Base-by-base conservation (phyloP, 1,284 basidiomycete species). In the Vanrija sp. region DNA sequence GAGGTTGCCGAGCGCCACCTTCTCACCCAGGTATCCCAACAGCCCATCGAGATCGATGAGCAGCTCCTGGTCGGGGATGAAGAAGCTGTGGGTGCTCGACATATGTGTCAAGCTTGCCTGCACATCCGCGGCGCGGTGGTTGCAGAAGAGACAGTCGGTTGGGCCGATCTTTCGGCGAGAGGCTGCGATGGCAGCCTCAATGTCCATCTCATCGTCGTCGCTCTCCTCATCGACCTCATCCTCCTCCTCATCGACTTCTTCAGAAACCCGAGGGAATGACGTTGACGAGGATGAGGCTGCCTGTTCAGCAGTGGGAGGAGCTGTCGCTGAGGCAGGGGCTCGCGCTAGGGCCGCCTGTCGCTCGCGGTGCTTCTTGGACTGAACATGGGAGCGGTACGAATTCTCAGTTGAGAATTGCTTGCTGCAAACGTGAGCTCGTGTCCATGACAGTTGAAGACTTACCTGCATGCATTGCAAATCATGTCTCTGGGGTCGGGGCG, bases 1-100 rank as follows among this genome's bases (percentile, higher is more conserved):
- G 10, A 94, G 81, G 76, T 98, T 96, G 16, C 87, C 91, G 16
- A 96, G 84, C 0, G 88, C 86, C 39, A 98, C 85, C 77, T 97
- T 97, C 77, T 98, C 92, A 4, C 90, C 91, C 7, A 99, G 83
- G 73, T 96, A 93, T 2, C 79, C 77, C 52, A 98, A 77, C 27
- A 99, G 82, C 3, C 95, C 96, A 1, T 83, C 62, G 25, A 88
- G 75, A 74, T 98, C 91, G 62, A 88, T 78, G 57, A 98, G 84
- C 73, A 89, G 95, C 42, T 97, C 90, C 38, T 84, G 84, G 62
- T 98, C 95, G 42, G 96, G 96, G 56, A 99, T 81, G 80, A 96
- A 98, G 82, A 98, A 98, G 23, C 92, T 92, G 76, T 98, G 96
- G 0, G 75, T 75, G 41, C 76, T 73, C 31, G 86, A 84, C 96